phyloP scores from a whole-genome alignment of 2,329 filamentous ascomycete species.

The Leptographium wingfieldii region DNA sequence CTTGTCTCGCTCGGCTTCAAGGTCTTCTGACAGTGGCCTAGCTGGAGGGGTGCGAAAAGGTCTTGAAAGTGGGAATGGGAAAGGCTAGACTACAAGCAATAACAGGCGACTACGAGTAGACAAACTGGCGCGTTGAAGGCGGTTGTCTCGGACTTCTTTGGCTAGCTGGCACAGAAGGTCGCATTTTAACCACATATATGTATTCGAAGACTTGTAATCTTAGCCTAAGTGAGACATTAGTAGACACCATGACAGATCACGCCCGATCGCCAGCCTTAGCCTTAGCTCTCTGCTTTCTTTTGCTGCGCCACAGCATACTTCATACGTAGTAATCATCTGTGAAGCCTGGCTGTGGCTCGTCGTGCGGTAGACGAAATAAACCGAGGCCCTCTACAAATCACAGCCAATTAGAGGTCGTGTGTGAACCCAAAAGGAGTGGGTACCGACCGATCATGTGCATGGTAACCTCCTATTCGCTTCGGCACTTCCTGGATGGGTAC shows the following conservation, averaged over 20 bases:
- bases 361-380: not conserved
- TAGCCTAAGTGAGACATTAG: conserved; percentile 19
- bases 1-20: not conserved
- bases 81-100: not conserved
- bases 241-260: conserved; percentile 14
- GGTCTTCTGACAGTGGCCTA: not conserved
- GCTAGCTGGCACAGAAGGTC: not conserved
- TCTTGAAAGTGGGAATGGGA: not conserved
- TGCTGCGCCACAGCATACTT: not conserved
- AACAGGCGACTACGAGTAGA: not conserved
- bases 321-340: not conserved
- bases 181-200: not conserved
- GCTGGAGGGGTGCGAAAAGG: not conserved
- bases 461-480: not conserved
- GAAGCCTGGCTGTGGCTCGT: not conserved
- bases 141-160: not conserved
- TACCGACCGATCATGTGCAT: not conserved
- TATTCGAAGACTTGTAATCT: conserved; percentile 16
- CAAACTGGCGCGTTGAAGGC: not conserved
- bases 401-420: not conserved
- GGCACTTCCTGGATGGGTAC: not conserved
- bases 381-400: not conserved
- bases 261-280: not conserved
- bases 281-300: not conserved
- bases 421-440: not conserved